Evolutionary conservation across 306 rosid genomes (phyloP).

Genomic region (Fragaria vesca): DNA sequence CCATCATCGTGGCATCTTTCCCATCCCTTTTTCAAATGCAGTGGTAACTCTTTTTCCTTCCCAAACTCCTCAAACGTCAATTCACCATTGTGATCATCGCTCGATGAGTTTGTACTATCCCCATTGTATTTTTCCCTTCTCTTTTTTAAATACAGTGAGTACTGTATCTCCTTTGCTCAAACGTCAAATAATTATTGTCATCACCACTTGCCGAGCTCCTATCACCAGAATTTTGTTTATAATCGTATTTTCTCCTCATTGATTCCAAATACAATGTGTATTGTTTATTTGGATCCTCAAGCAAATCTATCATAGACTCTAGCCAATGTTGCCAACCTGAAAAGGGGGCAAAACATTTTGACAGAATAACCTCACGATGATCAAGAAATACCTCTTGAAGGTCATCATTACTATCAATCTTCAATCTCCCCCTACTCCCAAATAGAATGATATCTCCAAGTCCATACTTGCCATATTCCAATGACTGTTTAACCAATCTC

Average conservation of each 20-base stretch:
- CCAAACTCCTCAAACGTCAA: constrained; percentile 33
- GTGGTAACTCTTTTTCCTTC: constrained; percentile 11
- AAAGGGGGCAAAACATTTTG: background rate
- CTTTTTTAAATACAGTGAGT: background rate
- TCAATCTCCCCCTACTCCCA: constrained; percentile 33
- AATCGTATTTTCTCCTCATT: background rate
- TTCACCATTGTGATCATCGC: background rate
- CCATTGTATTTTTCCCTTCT: background rate
- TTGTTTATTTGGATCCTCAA: constrained; percentile 29
- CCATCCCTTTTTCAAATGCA: background rate
- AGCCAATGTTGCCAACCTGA: constrained; percentile 23
- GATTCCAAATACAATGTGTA: constrained; percentile 26
- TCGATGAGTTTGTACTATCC: background rate
- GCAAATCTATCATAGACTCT: constrained; percentile 22
- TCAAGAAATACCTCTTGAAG: constrained; percentile 28
- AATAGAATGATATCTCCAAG: constrained; percentile 40
- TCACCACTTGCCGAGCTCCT: background rate
- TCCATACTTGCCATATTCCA: constrained; percentile 11
- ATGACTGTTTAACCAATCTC: background rate
- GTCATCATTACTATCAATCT: constrained; percentile 18
- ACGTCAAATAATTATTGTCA: constrained; percentile 6
- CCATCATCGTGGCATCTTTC: background rate
- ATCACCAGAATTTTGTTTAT: background rate
- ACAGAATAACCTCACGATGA: constrained; percentile 14
- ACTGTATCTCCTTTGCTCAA: constrained; percentile 25